A percentile compares a stretch with the other conserved stretches of the same genome.
Conservation (phyloP, 2,329 filamentous ascomycete genomes). For the Colletotrichum limetticola region DNA sequence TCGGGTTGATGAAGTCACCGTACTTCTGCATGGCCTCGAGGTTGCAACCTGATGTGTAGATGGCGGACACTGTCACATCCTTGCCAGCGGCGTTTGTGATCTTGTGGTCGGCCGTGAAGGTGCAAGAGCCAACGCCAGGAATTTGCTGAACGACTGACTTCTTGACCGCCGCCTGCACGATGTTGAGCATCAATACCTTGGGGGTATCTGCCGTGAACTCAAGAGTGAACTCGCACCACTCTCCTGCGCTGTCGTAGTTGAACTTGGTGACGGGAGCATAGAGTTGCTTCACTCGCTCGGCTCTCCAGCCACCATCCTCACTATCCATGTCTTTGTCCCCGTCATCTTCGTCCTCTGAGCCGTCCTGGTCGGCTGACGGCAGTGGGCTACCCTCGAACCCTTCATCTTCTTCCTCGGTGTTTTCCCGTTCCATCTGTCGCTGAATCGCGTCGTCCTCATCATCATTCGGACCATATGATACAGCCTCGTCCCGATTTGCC, state of each 20-base stretch:
- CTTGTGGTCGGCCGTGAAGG: constrained; percentile 71
- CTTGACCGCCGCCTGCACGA: constrained; percentile 84
- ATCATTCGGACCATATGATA: constrained; percentile 92
- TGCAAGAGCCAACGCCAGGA: constrained; percentile 78
- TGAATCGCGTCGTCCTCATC: constrained; percentile 87
- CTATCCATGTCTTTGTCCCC: constrained; percentile 53
- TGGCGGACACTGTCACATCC: constrained; percentile 62
- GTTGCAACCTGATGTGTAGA: constrained; percentile 89
- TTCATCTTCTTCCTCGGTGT: constrained; percentile 62
- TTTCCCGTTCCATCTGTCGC: constrained; percentile 68
- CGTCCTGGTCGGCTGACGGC: constrained; percentile 40
- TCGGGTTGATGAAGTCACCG: constrained; percentile 84
- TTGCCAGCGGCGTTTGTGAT: constrained; percentile 60
- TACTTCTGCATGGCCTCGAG: constrained; percentile 91
- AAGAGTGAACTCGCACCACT: constrained; percentile 83
- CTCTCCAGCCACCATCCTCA: constrained; percentile 55
- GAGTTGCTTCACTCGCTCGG: constrained; percentile 71
- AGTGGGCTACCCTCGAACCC: constrained; percentile 61
- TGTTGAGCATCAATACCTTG: constrained; percentile 91
- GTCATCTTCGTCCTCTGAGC: constrained; percentile 46
- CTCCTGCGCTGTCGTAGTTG: constrained; percentile 81
- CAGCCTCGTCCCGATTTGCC: constrained; percentile 81
- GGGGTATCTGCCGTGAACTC: constrained; percentile 83
- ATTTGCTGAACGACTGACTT: constrained; percentile 90
- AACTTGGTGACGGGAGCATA: constrained; percentile 79